Conservation (phyloP, 2,329 filamentous ascomycete species). For the Neodidymelliopsis sp. region DNA sequence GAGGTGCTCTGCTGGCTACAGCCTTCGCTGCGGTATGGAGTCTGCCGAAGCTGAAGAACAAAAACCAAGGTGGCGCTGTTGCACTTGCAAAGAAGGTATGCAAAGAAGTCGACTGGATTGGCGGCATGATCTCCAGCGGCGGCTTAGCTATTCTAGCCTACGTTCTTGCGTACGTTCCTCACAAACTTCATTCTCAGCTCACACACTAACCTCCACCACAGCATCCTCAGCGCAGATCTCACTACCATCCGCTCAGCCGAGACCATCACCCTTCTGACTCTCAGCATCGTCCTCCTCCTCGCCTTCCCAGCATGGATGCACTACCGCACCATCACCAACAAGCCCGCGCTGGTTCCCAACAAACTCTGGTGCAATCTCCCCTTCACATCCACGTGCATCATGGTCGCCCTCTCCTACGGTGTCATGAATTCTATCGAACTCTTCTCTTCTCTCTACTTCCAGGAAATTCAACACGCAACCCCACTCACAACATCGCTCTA, state of each 20-base stretch:
- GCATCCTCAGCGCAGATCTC: conserved; percentile 36
- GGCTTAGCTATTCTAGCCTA: conserved; percentile 34
- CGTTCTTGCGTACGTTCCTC: conserved; percentile 32
- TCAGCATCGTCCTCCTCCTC: conserved; percentile 34
- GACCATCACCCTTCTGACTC: conserved; percentile 31
- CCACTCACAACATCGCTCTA: conserved; percentile 49
- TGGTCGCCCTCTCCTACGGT: conserved; percentile 46
- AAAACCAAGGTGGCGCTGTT: background rate
- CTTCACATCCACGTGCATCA: conserved; percentile 64
- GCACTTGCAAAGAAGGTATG: conserved; percentile 21
- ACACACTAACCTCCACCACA: conserved; percentile 19
- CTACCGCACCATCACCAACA: conserved; percentile 25
- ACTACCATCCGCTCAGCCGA: conserved; percentile 29
- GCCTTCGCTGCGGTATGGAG: conserved; percentile 45
- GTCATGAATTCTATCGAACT: conserved; percentile 50
- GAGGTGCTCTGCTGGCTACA: conserved; percentile 42
- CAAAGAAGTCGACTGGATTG: conserved; percentile 41
- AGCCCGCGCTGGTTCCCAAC: conserved; percentile 39
- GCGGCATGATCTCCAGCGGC: conserved; percentile 33
- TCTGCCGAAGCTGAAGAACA: conserved; percentile 29
- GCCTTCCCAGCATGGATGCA: conserved; percentile 46
- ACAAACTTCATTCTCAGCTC: background rate
- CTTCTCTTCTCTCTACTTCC: conserved; percentile 56
- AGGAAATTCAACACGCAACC: conserved; percentile 48
- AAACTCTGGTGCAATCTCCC: conserved; percentile 62